phyloP scores from a whole-genome alignment of 352 stramenopile genomes.

The Phytophthora quininea region DNA sequence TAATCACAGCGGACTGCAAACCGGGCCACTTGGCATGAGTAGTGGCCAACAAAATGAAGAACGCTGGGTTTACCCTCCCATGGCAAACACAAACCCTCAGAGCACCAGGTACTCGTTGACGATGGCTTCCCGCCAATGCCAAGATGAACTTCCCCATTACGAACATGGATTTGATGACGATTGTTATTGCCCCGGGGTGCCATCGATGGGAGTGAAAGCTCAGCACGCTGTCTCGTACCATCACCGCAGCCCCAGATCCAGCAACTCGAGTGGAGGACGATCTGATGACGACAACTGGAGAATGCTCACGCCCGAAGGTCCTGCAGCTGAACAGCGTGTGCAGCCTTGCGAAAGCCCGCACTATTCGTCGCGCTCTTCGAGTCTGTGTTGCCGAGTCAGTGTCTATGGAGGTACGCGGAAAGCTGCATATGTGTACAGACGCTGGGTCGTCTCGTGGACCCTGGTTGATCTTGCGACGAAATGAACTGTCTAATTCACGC shows the following conservation, averaged over 20 bases:
- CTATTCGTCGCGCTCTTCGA: constrained; percentile 72
- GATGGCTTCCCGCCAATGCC: constrained; percentile 37
- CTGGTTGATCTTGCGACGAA: constrained; percentile 16
- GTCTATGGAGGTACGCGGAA: constrained; percentile 49
- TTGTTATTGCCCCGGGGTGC: constrained; percentile 38
- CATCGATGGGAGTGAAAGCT: constrained; percentile 17
- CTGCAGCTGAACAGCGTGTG: constrained; percentile 13
- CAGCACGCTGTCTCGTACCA: constrained; percentile 9
- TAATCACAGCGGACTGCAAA: constrained; percentile 18
- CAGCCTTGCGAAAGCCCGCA: constrained; percentile 62
- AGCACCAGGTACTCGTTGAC: constrained; percentile 36
- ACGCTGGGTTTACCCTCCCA: constrained; percentile 12
- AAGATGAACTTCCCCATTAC: constrained; percentile 31
- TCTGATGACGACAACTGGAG: constrained; percentile 40
- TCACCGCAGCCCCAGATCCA: constrained; percentile 27
- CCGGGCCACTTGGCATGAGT: constrained; percentile 11
- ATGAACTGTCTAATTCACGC: constrained; percentile 28
- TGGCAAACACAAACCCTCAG: constrained; percentile 11
- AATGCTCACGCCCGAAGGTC: constrained; percentile 25
- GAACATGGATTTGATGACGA: constrained; percentile 43
- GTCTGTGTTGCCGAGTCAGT: constrained; percentile 58
- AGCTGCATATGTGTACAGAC: constrained; percentile 23
- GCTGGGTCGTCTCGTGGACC: constrained; percentile 16
- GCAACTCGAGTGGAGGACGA: constrained; percentile 35
- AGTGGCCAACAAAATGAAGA: constrained; percentile 22